phyloP scores from a whole-genome alignment of 148 eudicot species.

The Selenicereus undatus region DNA sequence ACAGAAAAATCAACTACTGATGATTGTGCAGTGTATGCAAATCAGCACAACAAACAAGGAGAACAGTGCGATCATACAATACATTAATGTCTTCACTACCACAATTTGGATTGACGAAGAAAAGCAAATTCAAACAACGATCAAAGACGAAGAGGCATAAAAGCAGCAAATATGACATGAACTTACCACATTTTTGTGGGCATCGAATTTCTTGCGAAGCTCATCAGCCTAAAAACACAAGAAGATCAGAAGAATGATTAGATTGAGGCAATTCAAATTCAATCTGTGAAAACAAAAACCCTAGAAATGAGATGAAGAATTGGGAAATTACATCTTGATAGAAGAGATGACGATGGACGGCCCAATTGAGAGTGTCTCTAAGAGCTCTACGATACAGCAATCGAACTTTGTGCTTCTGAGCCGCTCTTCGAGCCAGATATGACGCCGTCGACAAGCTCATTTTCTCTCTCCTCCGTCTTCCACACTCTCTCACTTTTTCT shows the following conservation, averaged over 20 bases:
- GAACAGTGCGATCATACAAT: not conserved
- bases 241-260: slow-evolving; percentile 1
- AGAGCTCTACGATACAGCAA: slow-evolving; percentile 74
- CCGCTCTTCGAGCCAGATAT: slow-evolving; percentile 76
- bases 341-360: slow-evolving; percentile 96
- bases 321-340: slow-evolving; percentile 60
- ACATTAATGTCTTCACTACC: not conserved
- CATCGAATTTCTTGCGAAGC: slow-evolving; percentile 78
- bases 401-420: slow-evolving; percentile 79
- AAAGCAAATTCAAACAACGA: not conserved
- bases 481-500: not conserved
- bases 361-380: slow-evolving; percentile 93
- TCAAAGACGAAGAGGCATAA: not conserved
- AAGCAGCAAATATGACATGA: not conserved
- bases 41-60: not conserved
- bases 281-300: slow-evolving; percentile 21
- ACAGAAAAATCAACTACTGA: not conserved
- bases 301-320: slow-evolving; percentile 28
- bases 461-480: slow-evolving; percentile 22
- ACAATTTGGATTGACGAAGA: not conserved
- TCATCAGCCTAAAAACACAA: slow-evolving; percentile 68
- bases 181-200: slow-evolving; percentile 69
- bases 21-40: not conserved
- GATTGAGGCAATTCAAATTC: not conserved
- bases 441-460: slow-evolving; percentile 56